These are phyloP conservation scores for Takashimella tepidaria DNA, from an alignment of 1,284 basidiomycete species.

Conservation along the genomic window DNA sequence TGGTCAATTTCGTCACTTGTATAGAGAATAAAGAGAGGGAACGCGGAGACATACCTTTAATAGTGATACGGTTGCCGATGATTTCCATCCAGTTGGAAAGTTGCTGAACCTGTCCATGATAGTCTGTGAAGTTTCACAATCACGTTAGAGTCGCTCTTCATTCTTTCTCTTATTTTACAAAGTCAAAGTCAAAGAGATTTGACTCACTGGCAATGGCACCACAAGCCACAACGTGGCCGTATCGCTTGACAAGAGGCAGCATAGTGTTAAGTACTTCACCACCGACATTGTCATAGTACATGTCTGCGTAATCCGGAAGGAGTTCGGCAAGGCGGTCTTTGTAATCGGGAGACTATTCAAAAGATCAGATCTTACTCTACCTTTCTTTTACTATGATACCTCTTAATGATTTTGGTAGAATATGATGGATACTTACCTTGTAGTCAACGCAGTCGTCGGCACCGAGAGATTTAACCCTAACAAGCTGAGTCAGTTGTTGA, in stretches of 20 bases:
- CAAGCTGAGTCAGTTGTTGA: too few species aligned
- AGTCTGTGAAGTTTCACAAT: slow-evolving; percentile 19
- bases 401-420: background rate
- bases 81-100: slow-evolving; percentile 35
- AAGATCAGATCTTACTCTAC: too few species aligned
- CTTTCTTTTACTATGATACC: too few species aligned
- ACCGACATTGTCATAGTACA: slow-evolving; percentile 49
- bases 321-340: background rate
- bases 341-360: background rate
- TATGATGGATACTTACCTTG: slow-evolving; percentile 38
- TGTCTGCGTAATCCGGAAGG: slow-evolving; percentile 26
- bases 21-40: background rate
- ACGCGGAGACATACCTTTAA: slow-evolving; percentile 36
- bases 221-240: slow-evolving; percentile 46
- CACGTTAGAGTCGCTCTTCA: background rate
- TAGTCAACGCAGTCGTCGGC: slow-evolving; percentile 53
- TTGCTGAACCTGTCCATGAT: slow-evolving; percentile 19
- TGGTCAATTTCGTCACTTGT: too few species aligned
- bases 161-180: too few species aligned
- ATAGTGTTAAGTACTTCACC: slow-evolving; percentile 46
- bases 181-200: background rate
- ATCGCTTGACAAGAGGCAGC: slow-evolving; percentile 40
- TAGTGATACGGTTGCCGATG: slow-evolving; percentile 46
- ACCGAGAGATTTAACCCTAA: slow-evolving; percentile 45
- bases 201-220: slow-evolving; percentile 47